Percentiles rank a stretch among this genome's conserved stretches.
Evolutionary conservation across 176 grass and related monocot species (phyloP).

Genomic region (Cocos nucifera): DNA sequence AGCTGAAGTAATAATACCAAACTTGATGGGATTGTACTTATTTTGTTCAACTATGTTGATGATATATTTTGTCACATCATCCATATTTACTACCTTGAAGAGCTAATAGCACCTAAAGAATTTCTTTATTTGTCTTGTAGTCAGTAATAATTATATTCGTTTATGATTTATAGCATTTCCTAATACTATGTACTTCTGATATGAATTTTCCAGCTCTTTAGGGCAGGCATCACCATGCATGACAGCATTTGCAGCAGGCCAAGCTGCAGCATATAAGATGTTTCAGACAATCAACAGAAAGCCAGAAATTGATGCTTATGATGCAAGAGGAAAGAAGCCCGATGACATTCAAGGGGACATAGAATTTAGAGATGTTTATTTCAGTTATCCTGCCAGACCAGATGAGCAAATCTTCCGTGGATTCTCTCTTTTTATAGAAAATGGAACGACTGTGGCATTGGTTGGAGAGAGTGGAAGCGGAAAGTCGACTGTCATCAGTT

Average conservation of each 20-base stretch:
- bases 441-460: conserved; percentile 55
- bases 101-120: too few relatives aligned
- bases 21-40: too few relatives aligned
- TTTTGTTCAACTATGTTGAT: too few relatives aligned
- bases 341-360: conserved; percentile 84
- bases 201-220: conserved; percentile 48
- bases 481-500: conserved; percentile 73
- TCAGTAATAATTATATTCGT: too few relatives aligned
- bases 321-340: conserved; percentile 37
- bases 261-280: conserved; percentile 84
- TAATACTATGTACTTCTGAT: not conserved
- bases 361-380: conserved; percentile 61
- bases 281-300: conserved; percentile 84
- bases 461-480: conserved; percentile 86
- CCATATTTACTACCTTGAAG: too few relatives aligned
- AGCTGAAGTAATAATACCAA: too few relatives aligned
- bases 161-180: too few relatives aligned
- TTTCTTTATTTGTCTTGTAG: too few relatives aligned
- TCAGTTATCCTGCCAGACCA: conserved; percentile 72
- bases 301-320: conserved; percentile 68
- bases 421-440: conserved; percentile 53
- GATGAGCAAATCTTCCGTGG: conserved; percentile 72
- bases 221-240: conserved; percentile 84
- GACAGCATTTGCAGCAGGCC: conserved; percentile 75
- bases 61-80: too few relatives aligned